Evolutionary conservation across 2,329 filamentous ascomycete species (phyloP), one percentile per base, ranked within the genome.

Genomic region (Geosmithia flava): DNA sequence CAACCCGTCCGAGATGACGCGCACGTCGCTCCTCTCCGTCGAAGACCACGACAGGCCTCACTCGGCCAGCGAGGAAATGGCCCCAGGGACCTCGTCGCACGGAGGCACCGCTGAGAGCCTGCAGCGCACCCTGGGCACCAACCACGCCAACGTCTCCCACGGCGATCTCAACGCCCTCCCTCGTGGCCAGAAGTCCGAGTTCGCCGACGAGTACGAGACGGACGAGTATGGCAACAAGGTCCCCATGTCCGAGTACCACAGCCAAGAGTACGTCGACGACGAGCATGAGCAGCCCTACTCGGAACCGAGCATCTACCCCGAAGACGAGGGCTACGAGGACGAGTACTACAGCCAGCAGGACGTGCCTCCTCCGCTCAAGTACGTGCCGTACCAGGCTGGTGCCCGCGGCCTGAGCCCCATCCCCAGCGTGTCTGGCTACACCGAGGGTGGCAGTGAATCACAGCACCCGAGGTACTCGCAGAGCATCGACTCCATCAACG

Each of bases 371-470:
- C 79, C 78, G 16, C 64, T 81, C 27, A 78, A 77, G 53, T 85
- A 84, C 55, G 72, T 81, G n/a, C 78, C 83, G 1, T 83, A 86
- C 53, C 76, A 82, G 55, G 74, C 80, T 11, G 79, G 84, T 54
- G 75, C 79, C 47, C 83, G 86, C 42, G 83, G 81, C 11, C 67
- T 94, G 45, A 96, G 90, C 59, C 91, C 91, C 0, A 90, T 95
- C 51, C 90, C 93, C 55, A 96, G 90, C 57, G 87, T 95, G 16
- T 91, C 88, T 11, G 93, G 90, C 52, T 91, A 89, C 57, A 83
- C 80, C 3, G 81, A 89, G 56, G 79, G 80, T 44, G 80, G 80
- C 47, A 81, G 72, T 56, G 75, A 81, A 52, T 67, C 69, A 27
- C 72, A 73, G 33, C 66, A 67, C 29, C 77, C 76, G 56, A 76